A percentile compares a stretch with the other conserved stretches of the same genome.
These are phyloP conservation scores for Lichtheimia ramosa DNA, from an alignment of 371 early-diverging fungal genomes.

Conservation along the genomic window DNA sequence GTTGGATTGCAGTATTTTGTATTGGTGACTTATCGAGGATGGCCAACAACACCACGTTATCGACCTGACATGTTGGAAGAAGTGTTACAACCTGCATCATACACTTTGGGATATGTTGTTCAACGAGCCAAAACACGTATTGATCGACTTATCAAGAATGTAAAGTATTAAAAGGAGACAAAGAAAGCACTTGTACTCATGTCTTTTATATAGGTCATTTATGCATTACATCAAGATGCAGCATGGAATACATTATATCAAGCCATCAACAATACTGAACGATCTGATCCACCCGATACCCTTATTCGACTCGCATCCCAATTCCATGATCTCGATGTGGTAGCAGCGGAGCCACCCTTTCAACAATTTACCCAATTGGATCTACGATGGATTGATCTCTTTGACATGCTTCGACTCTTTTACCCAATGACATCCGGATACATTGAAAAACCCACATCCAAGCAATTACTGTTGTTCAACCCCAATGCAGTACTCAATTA, in stretches of 20 bases:
- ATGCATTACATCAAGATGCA: constrained; percentile 26
- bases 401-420: constrained; percentile 32
- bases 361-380: constrained; percentile 24
- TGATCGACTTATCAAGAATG: constrained; percentile 34
- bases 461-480: constrained; percentile 35
- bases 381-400: constrained; percentile 31
- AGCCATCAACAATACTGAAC: constrained; percentile 6
- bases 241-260: constrained; percentile 41
- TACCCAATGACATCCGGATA: constrained; percentile 34
- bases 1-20: constrained; percentile 35
- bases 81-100: constrained; percentile 19
- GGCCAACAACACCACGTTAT: constrained; percentile 19
- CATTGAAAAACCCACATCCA: constrained; percentile 12
- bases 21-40: constrained; percentile 29
- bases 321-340: constrained; percentile 11
- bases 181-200: background rate
- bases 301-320: constrained; percentile 9
- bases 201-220: constrained; percentile 21
- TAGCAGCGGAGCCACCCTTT: constrained; percentile 19
- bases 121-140: constrained; percentile 31
- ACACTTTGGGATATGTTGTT: constrained; percentile 28
- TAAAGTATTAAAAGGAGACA: constrained; percentile 7
- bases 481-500: constrained; percentile 25
- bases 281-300: constrained; percentile 6
- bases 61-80: constrained; percentile 25